A percentile compares a stretch with the other conserved stretches of the same genome.
Conservation (phyloP, 192 early-diverging fungal genomes). For the Coemansia sp. region DNA sequence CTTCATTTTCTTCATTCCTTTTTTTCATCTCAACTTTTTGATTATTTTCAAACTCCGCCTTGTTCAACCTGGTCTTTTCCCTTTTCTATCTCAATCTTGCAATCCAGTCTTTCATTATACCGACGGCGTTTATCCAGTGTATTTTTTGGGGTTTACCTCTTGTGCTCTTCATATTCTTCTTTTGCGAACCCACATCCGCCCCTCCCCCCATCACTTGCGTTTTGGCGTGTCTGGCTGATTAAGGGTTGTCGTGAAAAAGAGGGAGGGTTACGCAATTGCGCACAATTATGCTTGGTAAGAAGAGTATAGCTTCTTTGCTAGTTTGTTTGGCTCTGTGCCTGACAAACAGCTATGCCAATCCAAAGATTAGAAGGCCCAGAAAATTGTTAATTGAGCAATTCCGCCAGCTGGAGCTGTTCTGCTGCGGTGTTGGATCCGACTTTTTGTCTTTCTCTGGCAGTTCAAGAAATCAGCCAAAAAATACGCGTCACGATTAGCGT, state of each 20-base stretch:
- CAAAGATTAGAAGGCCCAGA: too few relatives aligned
- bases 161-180: neutral
- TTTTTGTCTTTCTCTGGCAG: neutral
- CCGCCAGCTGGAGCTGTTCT: neutral
- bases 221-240: neutral
- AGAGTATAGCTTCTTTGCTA: neutral
- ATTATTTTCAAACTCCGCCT: slow-evolving; percentile 24
- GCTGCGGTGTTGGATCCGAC: neutral
- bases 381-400: neutral
- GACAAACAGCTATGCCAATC: too few relatives aligned
- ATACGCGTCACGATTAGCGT: neutral
- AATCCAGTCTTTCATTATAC: neutral
- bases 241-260: neutral
- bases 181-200: neutral
- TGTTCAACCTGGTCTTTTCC: neutral
- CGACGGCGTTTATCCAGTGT: neutral
- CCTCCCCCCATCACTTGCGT: neutral
- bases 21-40: neutral
- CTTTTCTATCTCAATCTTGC: neutral
- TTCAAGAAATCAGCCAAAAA: neutral
- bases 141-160: neutral
- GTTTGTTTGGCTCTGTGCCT: too few relatives aligned
- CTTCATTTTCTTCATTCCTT: neutral
- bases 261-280: neutral
- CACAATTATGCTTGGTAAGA: slow-evolving; percentile 7